A percentile compares a stretch with the other conserved stretches of the same genome.
These are phyloP conservation scores for Jimgerdemannia lactiflua DNA, from an alignment of 192 early-diverging fungal species.

Conservation along the genomic window DNA sequence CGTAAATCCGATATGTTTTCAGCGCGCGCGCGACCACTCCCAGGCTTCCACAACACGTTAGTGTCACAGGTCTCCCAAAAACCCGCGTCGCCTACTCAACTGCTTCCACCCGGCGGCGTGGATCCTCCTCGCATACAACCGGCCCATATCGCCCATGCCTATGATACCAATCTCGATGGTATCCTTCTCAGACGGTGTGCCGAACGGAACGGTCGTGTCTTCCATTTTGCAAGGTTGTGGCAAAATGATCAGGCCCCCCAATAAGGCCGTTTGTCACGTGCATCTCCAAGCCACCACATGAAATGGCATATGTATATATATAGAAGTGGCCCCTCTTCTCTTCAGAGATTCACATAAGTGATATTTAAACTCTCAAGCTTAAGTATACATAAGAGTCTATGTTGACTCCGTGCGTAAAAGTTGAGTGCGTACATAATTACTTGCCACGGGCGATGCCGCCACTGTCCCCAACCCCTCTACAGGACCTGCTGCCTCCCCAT, in stretches of 20 bases:
- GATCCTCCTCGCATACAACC: slow-evolving; percentile 78
- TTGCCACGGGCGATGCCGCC: no score
- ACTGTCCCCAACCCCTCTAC: no score
- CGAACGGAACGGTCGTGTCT: background rate
- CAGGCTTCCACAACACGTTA: background rate
- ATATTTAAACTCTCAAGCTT: no score
- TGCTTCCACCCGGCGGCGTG: slow-evolving; percentile 76
- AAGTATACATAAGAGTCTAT: no score
- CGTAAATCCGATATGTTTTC: background rate
- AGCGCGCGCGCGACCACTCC: background rate
- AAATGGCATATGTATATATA: no score
- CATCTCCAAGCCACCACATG: no score
- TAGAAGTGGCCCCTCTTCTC: no score
- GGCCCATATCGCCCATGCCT: slow-evolving; percentile 95
- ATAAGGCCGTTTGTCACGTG: background rate
- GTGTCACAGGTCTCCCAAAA: background rate
- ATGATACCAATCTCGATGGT: slow-evolving; percentile 84
- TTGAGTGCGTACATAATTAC: no score
- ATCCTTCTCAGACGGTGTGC: slow-evolving; percentile 44
- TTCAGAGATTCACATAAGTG: no score
- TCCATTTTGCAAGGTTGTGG: background rate
- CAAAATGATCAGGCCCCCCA: background rate
- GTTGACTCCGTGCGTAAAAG: no score
- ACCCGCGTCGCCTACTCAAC: slow-evolving; percentile 21
- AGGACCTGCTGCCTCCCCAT: no score